phyloP scores from a whole-genome alignment of 371 early-diverging fungal genomes.

The Mucor plumbeus region DNA sequence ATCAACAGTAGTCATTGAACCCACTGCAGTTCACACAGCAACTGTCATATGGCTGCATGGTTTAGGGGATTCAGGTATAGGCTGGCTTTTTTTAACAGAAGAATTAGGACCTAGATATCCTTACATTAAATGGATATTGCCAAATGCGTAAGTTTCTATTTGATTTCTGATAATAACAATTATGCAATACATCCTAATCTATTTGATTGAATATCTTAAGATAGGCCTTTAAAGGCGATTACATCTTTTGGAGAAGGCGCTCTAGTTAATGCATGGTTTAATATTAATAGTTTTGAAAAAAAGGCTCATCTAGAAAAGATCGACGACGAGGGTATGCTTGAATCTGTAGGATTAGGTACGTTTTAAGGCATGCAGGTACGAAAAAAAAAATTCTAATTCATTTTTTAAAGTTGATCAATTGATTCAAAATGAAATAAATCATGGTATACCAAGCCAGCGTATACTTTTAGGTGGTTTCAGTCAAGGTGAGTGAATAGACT shows the following conservation, averaged over 20 bases:
- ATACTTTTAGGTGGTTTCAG: conserved; percentile 24
- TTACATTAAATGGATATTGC: conserved; percentile 22
- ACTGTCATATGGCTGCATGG: conserved; percentile 66
- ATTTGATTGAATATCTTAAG: too few species aligned
- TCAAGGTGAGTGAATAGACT: conserved; percentile 9
- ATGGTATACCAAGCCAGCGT: conserved; percentile 10
- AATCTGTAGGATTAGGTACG: conserved; percentile 16
- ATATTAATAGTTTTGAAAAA: conserved; percentile 11
- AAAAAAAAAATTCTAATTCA: background rate
- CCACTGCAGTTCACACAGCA: conserved; percentile 53
- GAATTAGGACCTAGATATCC: conserved; percentile 14
- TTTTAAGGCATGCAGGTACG: background rate
- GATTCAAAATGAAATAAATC: conserved; percentile 15
- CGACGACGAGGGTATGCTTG: conserved; percentile 17
- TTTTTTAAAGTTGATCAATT: conserved; percentile 11
- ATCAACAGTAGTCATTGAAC: conserved; percentile 7
- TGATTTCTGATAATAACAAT: too few species aligned
- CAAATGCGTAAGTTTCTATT: conserved; percentile 16
- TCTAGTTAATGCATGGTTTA: conserved; percentile 20
- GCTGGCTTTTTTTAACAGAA: conserved; percentile 43
- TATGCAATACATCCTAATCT: too few species aligned
- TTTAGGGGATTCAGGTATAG: conserved; percentile 60
- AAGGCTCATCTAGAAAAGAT: conserved; percentile 4
- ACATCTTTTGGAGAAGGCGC: conserved; percentile 10
- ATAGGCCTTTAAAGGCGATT: conserved; percentile 11